Evolutionary conservation across 441 rosid genomes (phyloP).

Genomic region (Gossypium davidsonii): DNA sequence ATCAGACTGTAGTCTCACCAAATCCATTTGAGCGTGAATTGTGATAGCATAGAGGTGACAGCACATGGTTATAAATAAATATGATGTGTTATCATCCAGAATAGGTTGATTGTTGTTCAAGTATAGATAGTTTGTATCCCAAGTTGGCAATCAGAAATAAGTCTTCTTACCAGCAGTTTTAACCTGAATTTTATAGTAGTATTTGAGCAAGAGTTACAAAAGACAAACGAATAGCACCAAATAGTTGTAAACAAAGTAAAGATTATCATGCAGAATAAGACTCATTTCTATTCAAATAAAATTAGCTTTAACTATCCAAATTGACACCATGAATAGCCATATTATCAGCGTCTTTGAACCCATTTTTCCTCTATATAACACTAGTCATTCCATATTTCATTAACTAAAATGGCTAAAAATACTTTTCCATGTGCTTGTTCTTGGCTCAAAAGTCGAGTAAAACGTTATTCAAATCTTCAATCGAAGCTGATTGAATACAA

Average conservation of each 20-base stretch:
- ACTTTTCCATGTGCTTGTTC: not conserved
- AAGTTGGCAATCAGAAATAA: not conserved
- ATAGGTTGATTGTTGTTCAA: not conserved
- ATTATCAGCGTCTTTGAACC: not conserved
- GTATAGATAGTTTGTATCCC: not conserved
- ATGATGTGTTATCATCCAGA: not conserved
- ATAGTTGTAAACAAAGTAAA: not conserved
- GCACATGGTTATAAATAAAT: not conserved
- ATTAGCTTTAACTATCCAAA: constrained; percentile 1
- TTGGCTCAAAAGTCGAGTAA: not conserved
- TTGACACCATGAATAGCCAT: not conserved
- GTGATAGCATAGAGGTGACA: not conserved
- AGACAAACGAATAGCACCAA: not conserved
- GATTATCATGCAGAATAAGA: not conserved
- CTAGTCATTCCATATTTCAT: constrained; percentile 4
- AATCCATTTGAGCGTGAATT: not conserved
- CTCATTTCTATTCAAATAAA: not conserved
- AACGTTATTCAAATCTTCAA: not conserved
- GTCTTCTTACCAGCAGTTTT: not conserved
- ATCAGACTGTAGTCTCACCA: not conserved
- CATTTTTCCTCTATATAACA: not conserved
- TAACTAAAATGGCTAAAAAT: not conserved
- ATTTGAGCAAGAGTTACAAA: not conserved
- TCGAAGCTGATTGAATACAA: not conserved
- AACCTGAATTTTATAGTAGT: not conserved